Percentiles rank a stretch among this genome's conserved stretches.
These are phyloP conservation scores for Boletus smithii DNA, from an alignment of 1,284 basidiomycete genomes.

Conservation along the genomic window DNA sequence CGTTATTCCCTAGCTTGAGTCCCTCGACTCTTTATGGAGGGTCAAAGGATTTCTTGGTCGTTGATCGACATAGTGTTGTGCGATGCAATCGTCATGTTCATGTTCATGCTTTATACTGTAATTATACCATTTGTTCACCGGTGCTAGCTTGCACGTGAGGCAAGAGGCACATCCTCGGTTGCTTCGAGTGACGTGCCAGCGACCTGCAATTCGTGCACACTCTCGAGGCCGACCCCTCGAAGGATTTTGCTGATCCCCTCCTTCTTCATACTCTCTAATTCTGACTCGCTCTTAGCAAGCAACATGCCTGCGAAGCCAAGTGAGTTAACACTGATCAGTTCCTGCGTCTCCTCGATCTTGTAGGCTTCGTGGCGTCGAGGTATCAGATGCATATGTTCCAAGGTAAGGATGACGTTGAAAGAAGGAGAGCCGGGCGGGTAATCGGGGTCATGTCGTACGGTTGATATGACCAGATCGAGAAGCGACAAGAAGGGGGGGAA, in stretches of 20 bases:
- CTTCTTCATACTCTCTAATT: slow-evolving; percentile 62
- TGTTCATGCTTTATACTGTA: slow-evolving; percentile 1
- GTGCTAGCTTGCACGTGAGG: slow-evolving; percentile 1
- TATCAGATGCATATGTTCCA: slow-evolving; percentile 80
- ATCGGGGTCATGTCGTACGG: slow-evolving; percentile 60
- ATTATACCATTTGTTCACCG: background rate
- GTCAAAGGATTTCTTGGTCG: slow-evolving; percentile 38
- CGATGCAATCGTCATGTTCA: background rate
- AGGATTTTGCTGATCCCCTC: slow-evolving; percentile 61
- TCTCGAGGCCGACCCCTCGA: slow-evolving; percentile 56
- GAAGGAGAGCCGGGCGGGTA: slow-evolving; percentile 63
- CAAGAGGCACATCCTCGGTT: slow-evolving; percentile 8
- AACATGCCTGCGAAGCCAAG: slow-evolving; percentile 86
- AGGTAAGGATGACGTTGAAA: slow-evolving; percentile 82
- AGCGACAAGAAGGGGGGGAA: slow-evolving; percentile 68
- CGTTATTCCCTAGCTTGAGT: slow-evolving; percentile 37
- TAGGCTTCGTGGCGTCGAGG: slow-evolving; percentile 65
- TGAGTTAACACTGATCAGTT: slow-evolving; percentile 69
- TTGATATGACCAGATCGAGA: slow-evolving; percentile 76
- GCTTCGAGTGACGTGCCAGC: slow-evolving; percentile 38
- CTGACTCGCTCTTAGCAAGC: slow-evolving; percentile 74
- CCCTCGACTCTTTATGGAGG: slow-evolving; percentile 37
- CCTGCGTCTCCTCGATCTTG: slow-evolving; percentile 47
- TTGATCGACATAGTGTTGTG: slow-evolving; percentile 12
- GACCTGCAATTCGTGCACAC: slow-evolving; percentile 60